Percentiles rank a stretch among this genome's conserved stretches.
phyloP scores from a whole-genome alignment of 306 rosid genomes.

The Lablab purpureus region DNA sequence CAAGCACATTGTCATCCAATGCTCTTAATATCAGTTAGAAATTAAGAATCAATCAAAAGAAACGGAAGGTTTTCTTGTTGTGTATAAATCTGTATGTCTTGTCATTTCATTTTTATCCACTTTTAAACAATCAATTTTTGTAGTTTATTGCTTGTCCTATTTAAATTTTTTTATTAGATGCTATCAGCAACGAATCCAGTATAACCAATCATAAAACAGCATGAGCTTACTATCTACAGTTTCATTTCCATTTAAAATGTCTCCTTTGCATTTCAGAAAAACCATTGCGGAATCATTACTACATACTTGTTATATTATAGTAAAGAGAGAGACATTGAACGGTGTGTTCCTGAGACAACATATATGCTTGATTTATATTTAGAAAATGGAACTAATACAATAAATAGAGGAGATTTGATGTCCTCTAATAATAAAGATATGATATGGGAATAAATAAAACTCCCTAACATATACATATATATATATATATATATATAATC shows the following conservation, averaged over 20 bases:
- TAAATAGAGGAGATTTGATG: no score
- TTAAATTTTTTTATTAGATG: slow-evolving; percentile 5
- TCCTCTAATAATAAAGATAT: no score
- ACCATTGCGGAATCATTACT: neutral
- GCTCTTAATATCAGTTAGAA: slow-evolving; percentile 2
- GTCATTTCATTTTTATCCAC: slow-evolving; percentile 26
- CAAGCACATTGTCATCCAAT: slow-evolving; percentile 28
- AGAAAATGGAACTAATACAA: no score
- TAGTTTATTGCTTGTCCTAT: neutral
- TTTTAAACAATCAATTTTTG: slow-evolving; percentile 24
- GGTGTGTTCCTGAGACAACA: no score
- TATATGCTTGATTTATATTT: no score
- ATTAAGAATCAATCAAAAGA: slow-evolving; percentile 18
- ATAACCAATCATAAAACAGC: slow-evolving; percentile 38
- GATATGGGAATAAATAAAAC: no score
- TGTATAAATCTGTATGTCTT: neutral
- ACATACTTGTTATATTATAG: neutral
- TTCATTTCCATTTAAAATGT: slow-evolving; percentile 23
- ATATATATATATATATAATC: no score
- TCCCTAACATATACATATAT: no score
- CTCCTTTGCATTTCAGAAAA: neutral
- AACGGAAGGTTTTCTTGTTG: slow-evolving; percentile 4
- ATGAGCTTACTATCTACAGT: neutral
- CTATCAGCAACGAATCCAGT: slow-evolving; percentile 14
- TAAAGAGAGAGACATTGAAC: no score